These are phyloP conservation scores for Fusarium poae DNA, from an alignment of 2,329 filamentous ascomycete genomes.

Conservation along the genomic window DNA sequence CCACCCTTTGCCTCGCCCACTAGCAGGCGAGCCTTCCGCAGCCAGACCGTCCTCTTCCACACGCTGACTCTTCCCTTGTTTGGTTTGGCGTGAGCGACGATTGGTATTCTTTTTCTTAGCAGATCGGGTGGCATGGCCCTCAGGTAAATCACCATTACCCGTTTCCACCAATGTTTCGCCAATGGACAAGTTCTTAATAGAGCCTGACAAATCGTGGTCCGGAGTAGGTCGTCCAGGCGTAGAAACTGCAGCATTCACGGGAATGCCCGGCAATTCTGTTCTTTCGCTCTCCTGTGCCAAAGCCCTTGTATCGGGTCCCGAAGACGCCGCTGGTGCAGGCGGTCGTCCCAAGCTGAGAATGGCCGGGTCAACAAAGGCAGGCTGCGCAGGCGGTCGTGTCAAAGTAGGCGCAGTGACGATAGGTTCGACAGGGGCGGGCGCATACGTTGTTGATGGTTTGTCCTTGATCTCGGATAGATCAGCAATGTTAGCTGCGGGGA, in stretches of 20 bases:
- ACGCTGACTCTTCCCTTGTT: slow-evolving; percentile 50
- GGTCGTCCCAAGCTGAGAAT: slow-evolving; percentile 77
- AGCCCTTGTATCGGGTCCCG: slow-evolving; percentile 39
- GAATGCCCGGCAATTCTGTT: slow-evolving; percentile 32
- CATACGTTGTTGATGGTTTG: slow-evolving; percentile 48
- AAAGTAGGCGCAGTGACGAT: slow-evolving; percentile 46
- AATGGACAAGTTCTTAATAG: slow-evolving; percentile 48
- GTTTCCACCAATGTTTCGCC: slow-evolving; percentile 33
- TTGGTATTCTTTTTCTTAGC: slow-evolving; percentile 53
- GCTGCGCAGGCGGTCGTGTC: slow-evolving; percentile 50
- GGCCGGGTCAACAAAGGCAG: slow-evolving; percentile 81
- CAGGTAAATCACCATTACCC: slow-evolving; percentile 37
- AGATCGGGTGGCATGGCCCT: slow-evolving; percentile 42
- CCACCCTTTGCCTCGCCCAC: slow-evolving; percentile 67
- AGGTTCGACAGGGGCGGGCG: slow-evolving; percentile 45
- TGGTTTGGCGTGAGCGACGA: slow-evolving; percentile 51
- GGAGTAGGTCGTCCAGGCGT: slow-evolving; percentile 38
- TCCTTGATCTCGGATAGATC: slow-evolving; percentile 60
- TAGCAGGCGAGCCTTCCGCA: slow-evolving; percentile 45
- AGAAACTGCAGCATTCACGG: slow-evolving; percentile 25
- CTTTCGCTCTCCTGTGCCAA: slow-evolving; percentile 22
- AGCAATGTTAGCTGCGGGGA: slow-evolving; percentile 60
- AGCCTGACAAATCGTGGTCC: slow-evolving; percentile 46
- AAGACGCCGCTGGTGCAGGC: slow-evolving; percentile 51
- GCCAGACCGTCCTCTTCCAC: slow-evolving; percentile 47